Conservation (phyloP, 768 basidiomycete genomes). For the Psilocybe cubensis region DNA sequence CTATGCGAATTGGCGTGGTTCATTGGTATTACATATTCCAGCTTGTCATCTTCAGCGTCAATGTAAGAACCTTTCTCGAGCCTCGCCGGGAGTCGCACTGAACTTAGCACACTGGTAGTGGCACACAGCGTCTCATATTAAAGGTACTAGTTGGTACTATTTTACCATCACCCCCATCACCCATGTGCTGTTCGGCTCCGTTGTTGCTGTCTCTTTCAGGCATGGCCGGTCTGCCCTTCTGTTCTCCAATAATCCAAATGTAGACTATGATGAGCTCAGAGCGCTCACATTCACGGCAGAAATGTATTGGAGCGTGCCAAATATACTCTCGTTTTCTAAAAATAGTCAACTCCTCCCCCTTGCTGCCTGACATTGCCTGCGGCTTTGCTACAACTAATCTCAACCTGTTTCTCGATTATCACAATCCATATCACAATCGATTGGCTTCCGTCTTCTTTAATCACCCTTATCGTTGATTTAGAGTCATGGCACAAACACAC, state of each 20-base stretch:
- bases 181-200: not conserved
- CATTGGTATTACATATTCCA: not conserved
- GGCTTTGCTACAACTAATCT: not conserved
- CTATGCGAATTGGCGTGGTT: not conserved
- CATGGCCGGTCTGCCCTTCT: not conserved
- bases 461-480: constrained; percentile 11
- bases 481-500: constrained; percentile 26
- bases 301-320: not conserved
- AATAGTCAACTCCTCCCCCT: not conserved
- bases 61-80: too few relatives aligned
- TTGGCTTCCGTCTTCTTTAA: constrained; percentile 9
- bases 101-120: too few relatives aligned
- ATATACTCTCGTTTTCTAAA: constrained; percentile 2
- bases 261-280: not conserved
- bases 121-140: too few relatives aligned
- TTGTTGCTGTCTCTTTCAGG: not conserved
- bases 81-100: too few relatives aligned
- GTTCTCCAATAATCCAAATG: not conserved
- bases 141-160: too few relatives aligned
- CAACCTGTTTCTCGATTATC: constrained; percentile 7
- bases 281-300: not conserved
- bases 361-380: not conserved
- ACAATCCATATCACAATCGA: constrained; percentile 17
- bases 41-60: not conserved
- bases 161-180: too few relatives aligned